Base-by-base conservation (phyloP, 2,329 filamentous ascomycete genomes). In the Fusarium caatingaense region DNA sequence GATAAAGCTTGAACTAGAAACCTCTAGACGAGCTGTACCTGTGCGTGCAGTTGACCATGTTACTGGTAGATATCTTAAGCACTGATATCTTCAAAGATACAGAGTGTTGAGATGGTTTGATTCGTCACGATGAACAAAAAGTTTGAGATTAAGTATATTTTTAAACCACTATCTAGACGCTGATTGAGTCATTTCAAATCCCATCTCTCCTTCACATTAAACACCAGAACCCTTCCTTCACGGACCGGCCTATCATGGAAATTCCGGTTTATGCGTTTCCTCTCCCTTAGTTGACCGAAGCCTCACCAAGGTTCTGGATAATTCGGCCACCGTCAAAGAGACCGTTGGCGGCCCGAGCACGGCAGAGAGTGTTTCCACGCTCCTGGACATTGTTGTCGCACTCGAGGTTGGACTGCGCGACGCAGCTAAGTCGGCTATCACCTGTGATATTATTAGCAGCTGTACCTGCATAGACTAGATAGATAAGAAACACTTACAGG, bases 1-100 rank as follows among this genome's bases (percentile, higher is more conserved):
- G 49, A 67, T 71, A 56, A 71, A 68, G 64, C 51, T 64, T 11
- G 15, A 56, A 28, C 54, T 70, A 70, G 67, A 51, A 56, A 54
- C 54, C 59, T 68, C 64, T 68, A 51, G 64, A 63, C 47, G 46
- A n/a, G 30, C 16, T 25, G 21, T 37, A 23, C 21, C 41, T 44
- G 49, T 51, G 32, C 37, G 34, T 37, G 34, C 34, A 37, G 18
- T 2, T 37, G 32, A 7, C 18, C 34, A 37, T 27, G 16, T 21
- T 12, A 27, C 23, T 53, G 34, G 49, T 15, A 41, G 34, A 42
- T 42, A 53, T 53, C 30, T 34, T 18, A 9, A 34, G 32, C 32
- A 34, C 32, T 37, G 34, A 37, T 37, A 37, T 37, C 34, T 37
- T 37, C 34, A 37, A 37, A 37, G 34, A 37, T 37, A 37, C n/a